phyloP scores from a whole-genome alignment of 1,139 yeast species.

The Yamadazyma sp. region DNA sequence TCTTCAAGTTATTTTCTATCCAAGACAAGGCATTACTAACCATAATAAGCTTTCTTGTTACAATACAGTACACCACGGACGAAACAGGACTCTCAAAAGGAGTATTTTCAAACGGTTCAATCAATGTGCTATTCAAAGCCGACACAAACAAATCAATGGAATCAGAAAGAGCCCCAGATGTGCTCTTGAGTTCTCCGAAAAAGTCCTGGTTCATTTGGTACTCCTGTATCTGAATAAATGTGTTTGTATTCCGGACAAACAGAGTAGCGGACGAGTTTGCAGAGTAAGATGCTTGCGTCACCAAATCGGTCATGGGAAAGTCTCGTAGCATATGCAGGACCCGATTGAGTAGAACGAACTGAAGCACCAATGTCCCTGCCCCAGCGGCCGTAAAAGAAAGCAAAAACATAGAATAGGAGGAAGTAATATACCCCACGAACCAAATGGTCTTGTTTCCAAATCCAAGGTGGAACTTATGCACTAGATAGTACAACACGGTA shows the following conservation, averaged over 20 bases:
- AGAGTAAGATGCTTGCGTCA: conserved; percentile 3
- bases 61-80: conserved; percentile 71
- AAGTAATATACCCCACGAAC: conserved; percentile 50
- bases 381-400: conserved; percentile 52
- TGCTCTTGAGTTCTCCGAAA: conserved; percentile 62
- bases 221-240: conserved; percentile 30
- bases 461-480: conserved; percentile 2
- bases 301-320: conserved; percentile 8
- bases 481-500: conserved; percentile 16
- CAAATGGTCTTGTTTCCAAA: conserved; percentile 27
- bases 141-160: conserved; percentile 46
- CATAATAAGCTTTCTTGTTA: conserved; percentile 67
- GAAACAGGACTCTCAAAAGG: conserved; percentile 63
- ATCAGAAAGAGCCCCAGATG: conserved; percentile 46
- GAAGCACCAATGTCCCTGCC: conserved; percentile 45
- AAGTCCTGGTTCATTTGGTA: conserved; percentile 55
- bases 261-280: conserved; percentile 5
- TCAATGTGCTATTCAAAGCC: conserved; percentile 28
- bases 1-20: conserved; percentile 64
- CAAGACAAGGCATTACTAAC: conserved; percentile 75
- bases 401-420: conserved; percentile 44
- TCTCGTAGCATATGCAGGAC: conserved; percentile 13
- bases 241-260: conserved; percentile 19
- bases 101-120: conserved; percentile 61
- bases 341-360: conserved; percentile 37